Evolutionary conservation across 805 yeast species (phyloP), one percentile per base, ranked within the genome.

Genomic region (Candida koratica): DNA sequence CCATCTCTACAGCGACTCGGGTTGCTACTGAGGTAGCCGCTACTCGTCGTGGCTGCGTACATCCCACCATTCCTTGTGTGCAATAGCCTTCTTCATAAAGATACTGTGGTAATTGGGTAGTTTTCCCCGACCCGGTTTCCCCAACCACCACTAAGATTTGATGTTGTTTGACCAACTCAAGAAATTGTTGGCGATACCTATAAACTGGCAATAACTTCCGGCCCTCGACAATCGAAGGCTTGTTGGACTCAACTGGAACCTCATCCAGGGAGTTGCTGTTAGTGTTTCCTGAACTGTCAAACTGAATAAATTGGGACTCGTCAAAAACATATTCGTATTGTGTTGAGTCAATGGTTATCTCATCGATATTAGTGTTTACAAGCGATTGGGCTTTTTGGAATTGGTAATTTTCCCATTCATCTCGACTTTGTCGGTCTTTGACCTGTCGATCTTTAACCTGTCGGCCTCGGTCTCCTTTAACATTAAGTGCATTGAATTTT

Each of bases 41-140:
- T 6, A 90, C 97, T 51, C 97, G 70, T 50, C 97, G 74, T 0
- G 97, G 97, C 56, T 89, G 97, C 0, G 97, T 89, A 49, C 95
- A 86, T 1, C 88, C 96, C 4, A 89, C 70, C n/a, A 43, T 43
- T 1, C 41, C 65, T 0, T 75, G 74, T 24, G 66, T 49, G 1
- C 88, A 71, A 48, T 79, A 87, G 0, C 96, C 95, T 15, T 83
- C 89, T 49, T 88, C 95, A 39, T 77, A 75, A 9, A 89, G 61
- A 51, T 80, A 89, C 51, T 89, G 97, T 0, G 97, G 96, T 7
- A 89, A 55, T 56, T 89, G 97, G 0, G 97, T 89, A 0, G 97
- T 89, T 52, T 89, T 89, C 51, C 97, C 97, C 0, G 96, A 88
- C 29, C 97, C 95, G 0, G 95, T 84, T 53, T 84, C 94, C 39